Conservation (phyloP, 371 early-diverging fungal genomes). For the Rhizopus stolonifer region DNA sequence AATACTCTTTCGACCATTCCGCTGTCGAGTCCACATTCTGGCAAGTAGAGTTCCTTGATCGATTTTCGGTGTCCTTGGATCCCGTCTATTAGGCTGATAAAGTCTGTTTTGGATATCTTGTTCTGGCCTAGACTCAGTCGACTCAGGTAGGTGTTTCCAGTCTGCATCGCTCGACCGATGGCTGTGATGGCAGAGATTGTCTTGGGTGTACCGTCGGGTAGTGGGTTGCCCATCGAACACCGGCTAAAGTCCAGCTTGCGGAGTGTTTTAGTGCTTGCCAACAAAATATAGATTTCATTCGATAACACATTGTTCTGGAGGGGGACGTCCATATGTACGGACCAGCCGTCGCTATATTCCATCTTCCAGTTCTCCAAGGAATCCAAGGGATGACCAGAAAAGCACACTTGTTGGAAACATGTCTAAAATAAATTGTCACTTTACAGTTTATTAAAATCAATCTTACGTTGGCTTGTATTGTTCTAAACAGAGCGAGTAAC, state of each 20-base stretch:
- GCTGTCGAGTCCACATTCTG: conserved; percentile 25
- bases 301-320: conserved; percentile 23
- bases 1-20: conserved; percentile 32
- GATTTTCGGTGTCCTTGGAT: conserved; percentile 26
- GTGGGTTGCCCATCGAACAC: conserved; percentile 30
- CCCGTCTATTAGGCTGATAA: conserved; percentile 27
- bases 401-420: conserved; percentile 27
- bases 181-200: conserved; percentile 14
- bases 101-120: conserved; percentile 23
- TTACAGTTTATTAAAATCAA: not conserved
- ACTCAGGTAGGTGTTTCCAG: conserved; percentile 23
- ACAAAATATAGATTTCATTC: conserved; percentile 29
- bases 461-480: conserved; percentile 37
- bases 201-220: not conserved
- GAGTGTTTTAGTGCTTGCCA: conserved; percentile 20
- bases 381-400: conserved; percentile 26
- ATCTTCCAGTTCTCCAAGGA: conserved; percentile 31
- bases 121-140: conserved; percentile 33
- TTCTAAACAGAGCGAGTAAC: conserved; percentile 33
- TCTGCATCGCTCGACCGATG: conserved; percentile 24
- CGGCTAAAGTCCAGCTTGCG: conserved; percentile 32
- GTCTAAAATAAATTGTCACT: too few relatives aligned
- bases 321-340: not conserved
- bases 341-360: conserved; percentile 34
- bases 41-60: conserved; percentile 30